These are phyloP conservation scores for Microthlaspi erraticum DNA, from an alignment of 345 rosid species.

Conservation along the genomic window DNA sequence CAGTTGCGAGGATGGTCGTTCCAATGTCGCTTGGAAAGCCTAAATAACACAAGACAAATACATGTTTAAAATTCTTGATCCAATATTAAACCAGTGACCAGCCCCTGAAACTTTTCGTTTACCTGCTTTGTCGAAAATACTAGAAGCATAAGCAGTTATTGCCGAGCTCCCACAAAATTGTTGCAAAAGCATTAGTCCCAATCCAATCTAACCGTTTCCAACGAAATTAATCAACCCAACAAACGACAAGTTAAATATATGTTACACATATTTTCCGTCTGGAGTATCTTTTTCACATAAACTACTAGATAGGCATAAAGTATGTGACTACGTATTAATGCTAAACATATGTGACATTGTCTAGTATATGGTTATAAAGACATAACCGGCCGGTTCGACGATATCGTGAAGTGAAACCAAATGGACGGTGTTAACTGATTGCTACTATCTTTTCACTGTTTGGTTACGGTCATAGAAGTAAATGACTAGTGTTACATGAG, in stretches of 20 bases:
- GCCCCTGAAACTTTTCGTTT: not conserved
- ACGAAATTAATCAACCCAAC: not conserved
- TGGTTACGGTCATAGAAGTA: not conserved
- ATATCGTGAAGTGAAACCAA: too few relatives aligned
- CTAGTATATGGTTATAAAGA: too few relatives aligned
- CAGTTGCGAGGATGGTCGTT: constrained; percentile 41
- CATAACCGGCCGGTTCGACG: too few relatives aligned
- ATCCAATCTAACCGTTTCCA: constrained; percentile 41
- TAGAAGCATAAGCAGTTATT: constrained; percentile 41
- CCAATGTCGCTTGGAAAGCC: constrained; percentile 41
- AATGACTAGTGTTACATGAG: not conserved
- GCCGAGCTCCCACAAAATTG: constrained; percentile 47
- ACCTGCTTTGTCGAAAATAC: constrained; percentile 46
- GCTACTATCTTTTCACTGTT: too few relatives aligned
- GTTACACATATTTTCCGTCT: not conserved
- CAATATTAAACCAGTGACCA: not conserved
- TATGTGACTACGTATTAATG: not conserved
- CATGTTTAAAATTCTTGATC: not conserved
- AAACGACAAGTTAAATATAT: not conserved
- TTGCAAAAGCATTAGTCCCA: constrained; percentile 47
- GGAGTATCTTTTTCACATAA: not conserved
- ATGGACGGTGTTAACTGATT: too few relatives aligned
- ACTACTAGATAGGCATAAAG: not conserved
- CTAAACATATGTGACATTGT: too few relatives aligned
- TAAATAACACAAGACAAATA: constrained; percentile 19